Evolutionary conservation across 768 basidiomycete species (phyloP), one percentile per base, ranked within the genome.

Genomic region (Hemileccinum rubropunctum): DNA sequence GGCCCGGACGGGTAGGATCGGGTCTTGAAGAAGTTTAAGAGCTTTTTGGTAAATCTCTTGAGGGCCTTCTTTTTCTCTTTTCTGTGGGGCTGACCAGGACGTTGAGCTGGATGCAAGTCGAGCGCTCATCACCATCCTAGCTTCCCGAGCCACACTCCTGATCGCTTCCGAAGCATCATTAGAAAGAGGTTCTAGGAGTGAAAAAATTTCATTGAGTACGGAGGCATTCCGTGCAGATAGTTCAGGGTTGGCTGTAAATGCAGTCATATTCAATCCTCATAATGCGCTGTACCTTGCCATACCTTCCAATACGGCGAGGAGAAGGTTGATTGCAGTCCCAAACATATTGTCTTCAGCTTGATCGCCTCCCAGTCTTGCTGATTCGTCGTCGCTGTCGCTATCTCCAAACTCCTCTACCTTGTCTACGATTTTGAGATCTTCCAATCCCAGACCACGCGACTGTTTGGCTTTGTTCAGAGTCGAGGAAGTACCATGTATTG

Each of bases 221-320:
- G 88, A 83, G 1, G 78, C 72, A 28, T 75, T 79, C 28, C 76
- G 75, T 6, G 80, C 77, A 7, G 86, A 84, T 32, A 90, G 67
- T 17, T 76, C 74, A 32, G 78, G 76, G 56, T 90, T 84, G 5
- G 69, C 73, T 74, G 47, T 30, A 15, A 21, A 51, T 8, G 14
- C 13, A 21, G 42, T 56, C 26, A 50, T 30, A 30, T 37, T 28
- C 33, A 10, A n/a, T 14, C 15, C 20, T 23, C 23, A 27, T 13
- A 10, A 27, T 21, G 32, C 1, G 2, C 6, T 30, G 13, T 37
- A 39, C 46, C 15, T 50, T 12, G 7, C 44, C 67, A 51, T 53
- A 92, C 95, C 88, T 82, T 95, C 93, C 26, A 98, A 76, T 32
- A 91, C 78, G 1, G 94, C 84, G 4, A 98, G 77, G 21, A 98